Evolutionary conservation across 2,329 filamentous ascomycete species (phyloP).

Genomic region (Cryphonectria parasitica): DNA sequence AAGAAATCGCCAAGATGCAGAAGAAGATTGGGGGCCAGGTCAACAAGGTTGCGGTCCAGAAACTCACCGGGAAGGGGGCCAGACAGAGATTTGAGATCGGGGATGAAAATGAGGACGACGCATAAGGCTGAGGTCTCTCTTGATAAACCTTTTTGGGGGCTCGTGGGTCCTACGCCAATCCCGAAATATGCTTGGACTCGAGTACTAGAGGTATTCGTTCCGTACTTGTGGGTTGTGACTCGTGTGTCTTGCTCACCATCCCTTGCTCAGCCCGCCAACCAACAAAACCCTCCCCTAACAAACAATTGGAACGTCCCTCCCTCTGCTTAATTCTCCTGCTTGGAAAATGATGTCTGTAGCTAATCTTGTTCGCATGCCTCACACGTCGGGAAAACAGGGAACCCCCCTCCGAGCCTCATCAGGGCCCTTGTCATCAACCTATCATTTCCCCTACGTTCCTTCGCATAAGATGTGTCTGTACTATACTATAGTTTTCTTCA

Average conservation of each 20-base stretch:
- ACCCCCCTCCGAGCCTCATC: conserved; percentile 11
- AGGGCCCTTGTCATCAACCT: conserved; percentile 4
- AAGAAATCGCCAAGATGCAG: conserved; percentile 96
- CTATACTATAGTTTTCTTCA: conserved; percentile 16
- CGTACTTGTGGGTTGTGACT: conserved; percentile 22
- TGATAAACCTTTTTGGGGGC: conserved; percentile 18
- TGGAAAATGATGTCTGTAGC: conserved; percentile 39
- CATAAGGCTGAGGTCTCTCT: conserved; percentile 33
- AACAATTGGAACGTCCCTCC: conserved; percentile 16
- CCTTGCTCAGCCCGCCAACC: conserved; percentile 29
- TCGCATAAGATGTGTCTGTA: conserved; percentile 7
- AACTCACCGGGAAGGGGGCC: conserved; percentile 69
- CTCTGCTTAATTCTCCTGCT: conserved; percentile 18
- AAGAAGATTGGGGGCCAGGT: conserved; percentile 90
- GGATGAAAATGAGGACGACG: conserved; percentile 66
- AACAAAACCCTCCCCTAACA: conserved; percentile 23
- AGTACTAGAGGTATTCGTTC: conserved; percentile 18
- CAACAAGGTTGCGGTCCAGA: conserved; percentile 87
- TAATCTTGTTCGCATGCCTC: conserved; percentile 49
- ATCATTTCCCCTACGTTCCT: conserved; percentile 29
- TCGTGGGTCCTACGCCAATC: conserved; percentile 13
- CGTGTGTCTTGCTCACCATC: conserved; percentile 29
- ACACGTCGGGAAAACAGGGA: conserved; percentile 15
- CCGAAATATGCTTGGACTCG: conserved; percentile 19
- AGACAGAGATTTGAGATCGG: conserved; percentile 88